A percentile compares a stretch with the other conserved stretches of the same genome.
phyloP scores from a whole-genome alignment of 73 alveolate genomes.

The Paramecium pentaurelia region DNA sequence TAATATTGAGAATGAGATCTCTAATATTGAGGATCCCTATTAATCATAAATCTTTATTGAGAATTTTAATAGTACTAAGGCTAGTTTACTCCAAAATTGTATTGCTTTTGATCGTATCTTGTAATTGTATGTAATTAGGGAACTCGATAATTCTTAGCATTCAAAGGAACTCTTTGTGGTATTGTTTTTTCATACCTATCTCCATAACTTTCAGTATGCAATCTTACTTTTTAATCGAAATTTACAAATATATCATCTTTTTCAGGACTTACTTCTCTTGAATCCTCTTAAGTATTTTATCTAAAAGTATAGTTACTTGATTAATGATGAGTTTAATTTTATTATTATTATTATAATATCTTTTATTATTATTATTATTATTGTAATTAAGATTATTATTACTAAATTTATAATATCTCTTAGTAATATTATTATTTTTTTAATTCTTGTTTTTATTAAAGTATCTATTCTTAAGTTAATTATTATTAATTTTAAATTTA shows the following conservation, averaged over 20 bases:
- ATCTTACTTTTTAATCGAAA: background rate
- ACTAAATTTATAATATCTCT: background rate
- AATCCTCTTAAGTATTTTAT: background rate
- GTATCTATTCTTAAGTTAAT: background rate
- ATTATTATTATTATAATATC: background rate
- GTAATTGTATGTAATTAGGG: background rate
- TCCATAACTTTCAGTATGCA: background rate
- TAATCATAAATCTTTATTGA: background rate
- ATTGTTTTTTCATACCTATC: background rate
- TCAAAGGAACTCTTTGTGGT: background rate
- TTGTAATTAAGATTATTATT: background rate
- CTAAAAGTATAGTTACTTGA: slow-evolving; percentile 14
- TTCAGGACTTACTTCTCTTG: background rate
- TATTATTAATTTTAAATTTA: background rate
- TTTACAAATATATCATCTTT: background rate
- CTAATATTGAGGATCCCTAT: background rate
- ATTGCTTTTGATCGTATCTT: background rate
- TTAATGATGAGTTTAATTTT: background rate
- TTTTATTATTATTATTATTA: background rate
- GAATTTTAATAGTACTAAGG: background rate
- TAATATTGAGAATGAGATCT: slow-evolving; percentile 2
- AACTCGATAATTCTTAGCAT: background rate
- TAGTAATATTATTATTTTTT: background rate
- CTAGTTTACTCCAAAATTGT: background rate
- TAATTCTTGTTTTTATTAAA: background rate